Evolutionary conservation across 2,329 filamentous ascomycete species (phyloP), one percentile per base, ranked within the genome.

Genomic region (Leptographium radiaticola): DNA sequence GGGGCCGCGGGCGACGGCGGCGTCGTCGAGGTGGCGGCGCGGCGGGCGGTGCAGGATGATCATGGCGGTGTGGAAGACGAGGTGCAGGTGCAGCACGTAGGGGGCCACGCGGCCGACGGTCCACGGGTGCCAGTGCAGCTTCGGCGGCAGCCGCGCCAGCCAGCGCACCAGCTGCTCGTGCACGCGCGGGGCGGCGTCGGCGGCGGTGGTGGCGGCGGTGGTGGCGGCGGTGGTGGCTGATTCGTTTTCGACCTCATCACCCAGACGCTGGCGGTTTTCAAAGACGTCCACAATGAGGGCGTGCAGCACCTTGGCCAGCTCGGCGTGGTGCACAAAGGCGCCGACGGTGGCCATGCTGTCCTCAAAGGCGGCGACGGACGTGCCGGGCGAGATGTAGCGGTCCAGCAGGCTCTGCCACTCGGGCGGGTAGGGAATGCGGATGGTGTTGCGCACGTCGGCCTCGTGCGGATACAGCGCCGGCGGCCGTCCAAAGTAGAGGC

Each of bases 101-200:
- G 70, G 65, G 3, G 71, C 70, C 5, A 76, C 69, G 20, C 71
- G 65, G 4, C 70, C 42, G n/a, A 25, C 42, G n/a, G 69, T 74
- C 73, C 74, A 75, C 54, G 74, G 71, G 52, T 74, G 75, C 73
- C 74, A 76, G 56, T 76, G 71, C 40, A 76, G 61, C 33, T 70
- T 72, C 68, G 66, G 2, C n/a, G 74, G 73, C 2, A 76, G 63
- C 42, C 66, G 68, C 3, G 69, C 65, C 1, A 73, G 64, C 74
- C 74, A 75, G 53, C 70, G 74, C 11, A 66, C 71, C 48, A 76
- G 62, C 2, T 70, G 66, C 13, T 70, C 66, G 60, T 76, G 49
- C 6, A 51, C 30, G 39, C 11, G 39, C 25, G 7, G 8, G 13
- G n/a, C 39, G 39, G 39, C 39, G 6, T 8, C 25, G 71, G 69